phyloP scores from a whole-genome alignment of 192 early-diverging fungal species.

The Mortierella alpina region DNA sequence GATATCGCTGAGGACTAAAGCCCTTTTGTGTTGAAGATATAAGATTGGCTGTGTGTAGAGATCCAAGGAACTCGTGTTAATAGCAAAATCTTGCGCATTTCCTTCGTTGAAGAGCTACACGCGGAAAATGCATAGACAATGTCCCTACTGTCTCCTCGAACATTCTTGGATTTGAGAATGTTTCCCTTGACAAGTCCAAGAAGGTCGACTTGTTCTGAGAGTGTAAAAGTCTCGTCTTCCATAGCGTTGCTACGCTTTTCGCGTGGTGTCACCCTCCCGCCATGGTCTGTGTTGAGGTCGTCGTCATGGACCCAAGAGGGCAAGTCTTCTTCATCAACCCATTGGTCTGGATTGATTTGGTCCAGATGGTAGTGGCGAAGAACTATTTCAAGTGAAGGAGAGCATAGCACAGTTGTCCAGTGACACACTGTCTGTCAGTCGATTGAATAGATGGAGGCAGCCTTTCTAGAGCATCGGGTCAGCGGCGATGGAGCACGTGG shows the following conservation, averaged over 20 bases:
- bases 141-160: conserved; percentile 32
- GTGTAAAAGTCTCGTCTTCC: conserved; percentile 40
- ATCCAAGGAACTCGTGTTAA: background rate
- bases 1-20: conserved; percentile 75
- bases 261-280: conserved; percentile 32
- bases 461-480: background rate
- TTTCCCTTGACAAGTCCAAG: conserved; percentile 55
- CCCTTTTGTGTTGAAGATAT: conserved; percentile 58
- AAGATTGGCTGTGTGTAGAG: conserved; percentile 10
- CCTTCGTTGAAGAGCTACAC: conserved; percentile 2
- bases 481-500: background rate
- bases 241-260: conserved; percentile 13
- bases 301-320: conserved; percentile 53
- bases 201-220: conserved; percentile 61
- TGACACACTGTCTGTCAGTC: no score
- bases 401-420: background rate
- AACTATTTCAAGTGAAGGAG: conserved; percentile 23
- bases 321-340: conserved; percentile 60
- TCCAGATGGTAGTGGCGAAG: conserved; percentile 66
- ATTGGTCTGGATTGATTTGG: conserved; percentile 56
- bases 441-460: background rate
- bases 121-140: background rate
- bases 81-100: conserved; percentile 33
- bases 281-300: conserved; percentile 35
- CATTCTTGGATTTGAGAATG: conserved; percentile 30